A percentile compares a stretch with the other conserved stretches of the same genome.
These are phyloP conservation scores for Batkoa obscura DNA, from an alignment of 371 early-diverging fungal species.

Conservation along the genomic window DNA sequence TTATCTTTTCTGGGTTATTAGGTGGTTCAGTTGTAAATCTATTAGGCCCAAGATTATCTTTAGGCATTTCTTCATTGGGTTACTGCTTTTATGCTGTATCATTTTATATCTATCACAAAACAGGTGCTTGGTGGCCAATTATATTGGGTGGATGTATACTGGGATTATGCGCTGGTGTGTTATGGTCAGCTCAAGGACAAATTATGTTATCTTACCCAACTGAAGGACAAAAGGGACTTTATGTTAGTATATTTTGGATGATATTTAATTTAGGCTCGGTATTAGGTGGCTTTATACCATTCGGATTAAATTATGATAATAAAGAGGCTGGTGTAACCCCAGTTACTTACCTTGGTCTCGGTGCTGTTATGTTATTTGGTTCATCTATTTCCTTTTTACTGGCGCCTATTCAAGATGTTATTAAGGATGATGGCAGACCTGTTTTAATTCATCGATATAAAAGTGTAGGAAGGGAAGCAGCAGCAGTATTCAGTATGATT, in stretches of 20 bases:
- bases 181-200: constrained; percentile 48
- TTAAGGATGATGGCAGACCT: constrained; percentile 35
- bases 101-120: constrained; percentile 24
- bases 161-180: constrained; percentile 34
- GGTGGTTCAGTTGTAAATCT: constrained; percentile 37
- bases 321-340: constrained; percentile 22
- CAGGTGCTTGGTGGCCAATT: constrained; percentile 20
- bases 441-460: constrained; percentile 27
- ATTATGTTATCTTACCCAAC: constrained; percentile 48
- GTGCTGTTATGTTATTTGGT: constrained; percentile 39
- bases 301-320: constrained; percentile 27
- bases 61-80: constrained; percentile 27
- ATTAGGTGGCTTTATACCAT: constrained; percentile 46
- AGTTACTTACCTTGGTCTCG: constrained; percentile 42
- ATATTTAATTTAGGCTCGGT: constrained; percentile 61
- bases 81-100: constrained; percentile 34
- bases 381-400: constrained; percentile 24
- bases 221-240: constrained; percentile 47
- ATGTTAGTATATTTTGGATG: constrained; percentile 57
- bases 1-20: constrained; percentile 44
- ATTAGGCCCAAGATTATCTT: constrained; percentile 26
- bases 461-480: constrained; percentile 27
- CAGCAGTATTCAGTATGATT: constrained; percentile 37
- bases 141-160: constrained; percentile 34
- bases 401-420: constrained; percentile 32